Base-by-base conservation (phyloP, 1,284 basidiomycete species). In the Psilocybe mexicana region DNA sequence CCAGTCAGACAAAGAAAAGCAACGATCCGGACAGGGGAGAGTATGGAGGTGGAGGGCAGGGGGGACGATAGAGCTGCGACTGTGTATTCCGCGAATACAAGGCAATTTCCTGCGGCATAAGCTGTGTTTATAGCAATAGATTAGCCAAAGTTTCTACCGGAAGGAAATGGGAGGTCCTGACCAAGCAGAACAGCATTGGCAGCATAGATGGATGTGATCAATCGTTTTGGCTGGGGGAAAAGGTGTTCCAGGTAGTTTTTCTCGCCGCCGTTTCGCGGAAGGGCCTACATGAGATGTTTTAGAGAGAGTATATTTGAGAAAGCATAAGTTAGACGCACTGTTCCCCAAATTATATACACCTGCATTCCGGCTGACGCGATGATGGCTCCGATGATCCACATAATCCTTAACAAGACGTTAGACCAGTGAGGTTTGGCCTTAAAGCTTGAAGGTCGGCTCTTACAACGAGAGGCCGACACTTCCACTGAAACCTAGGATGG, bases 11-110 rank as follows among this genome's bases (percentile, higher is more conserved):
- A 74, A 1, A 61, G 62, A 42, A 74, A 69, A 2, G 70, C 74
- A 8, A 73, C 67, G 10, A 70, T 55, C 24, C 73, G 70, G 24
- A 64, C 59, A 2, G 63, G 59, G 1, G 63, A 64, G 11, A 64
- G 45, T 6, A 62, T 4, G 62, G 68, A 61, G 64, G 70, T 26
- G 64, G 60, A 67, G 5, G 66, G 61, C 4, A 65, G 56, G n/a
- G 68, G 60, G 3, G 68, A 63, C 2, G 74, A 69, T 36, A 67
- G 62, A 7, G 63, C 62, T 4, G 59, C 54, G 42, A 76, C 65
- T 24, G 71, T 61, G 51, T 76, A 76, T 70, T 76, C 72, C 2
- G 73, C 72, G 40, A 74, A 76, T 14, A 75, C 72, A 14, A 75
- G 67, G 6, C 70, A 70, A 55, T 72, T 74, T 7, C 69, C 72